Evolutionary conservation across 139 green algal genomes (phyloP).

Genomic region (Coccomyxa sp.): DNA sequence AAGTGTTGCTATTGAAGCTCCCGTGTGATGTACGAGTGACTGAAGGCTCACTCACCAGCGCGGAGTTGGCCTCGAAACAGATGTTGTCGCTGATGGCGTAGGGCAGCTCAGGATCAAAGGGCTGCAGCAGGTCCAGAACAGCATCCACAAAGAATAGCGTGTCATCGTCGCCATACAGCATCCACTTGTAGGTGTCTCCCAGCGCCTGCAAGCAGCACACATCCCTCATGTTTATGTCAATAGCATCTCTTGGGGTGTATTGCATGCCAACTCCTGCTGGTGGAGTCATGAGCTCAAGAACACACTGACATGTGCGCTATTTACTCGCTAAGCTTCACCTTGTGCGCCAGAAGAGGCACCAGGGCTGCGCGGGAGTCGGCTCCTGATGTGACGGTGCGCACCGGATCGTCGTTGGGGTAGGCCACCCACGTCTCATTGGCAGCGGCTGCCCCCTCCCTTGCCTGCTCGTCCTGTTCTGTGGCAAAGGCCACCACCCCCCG

Average conservation of each 20-base stretch:
- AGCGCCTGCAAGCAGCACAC: conserved; percentile 8
- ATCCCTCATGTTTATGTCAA: background rate
- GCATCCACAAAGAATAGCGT: conserved; percentile 23
- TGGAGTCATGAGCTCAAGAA: background rate
- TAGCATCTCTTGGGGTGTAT: background rate
- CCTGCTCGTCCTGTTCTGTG: background rate
- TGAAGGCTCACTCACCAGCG: background rate
- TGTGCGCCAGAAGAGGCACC: conserved; percentile 11
- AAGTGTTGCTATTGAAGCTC: background rate
- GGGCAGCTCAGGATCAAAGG: conserved; percentile 28
- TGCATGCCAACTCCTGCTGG: background rate
- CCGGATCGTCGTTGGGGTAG: conserved; percentile 25
- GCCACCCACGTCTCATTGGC: conserved; percentile 29
- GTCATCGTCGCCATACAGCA: conserved; percentile 43
- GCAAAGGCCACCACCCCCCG: conserved; percentile 19
- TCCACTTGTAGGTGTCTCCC: conserved; percentile 38
- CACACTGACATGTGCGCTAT: background rate
- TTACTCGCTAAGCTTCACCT: background rate
- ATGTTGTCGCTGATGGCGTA: conserved; percentile 29
- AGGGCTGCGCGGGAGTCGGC: conserved; percentile 15
- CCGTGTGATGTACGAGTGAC: background rate
- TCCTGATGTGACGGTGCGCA: conserved; percentile 3
- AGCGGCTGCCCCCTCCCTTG: conserved; percentile 5
- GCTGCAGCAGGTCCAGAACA: conserved; percentile 8
- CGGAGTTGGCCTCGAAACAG: background rate